phyloP scores from a whole-genome alignment of 495 filamentous ascomycete genomes.

The Lasiosphaeriaceae sp. region DNA sequence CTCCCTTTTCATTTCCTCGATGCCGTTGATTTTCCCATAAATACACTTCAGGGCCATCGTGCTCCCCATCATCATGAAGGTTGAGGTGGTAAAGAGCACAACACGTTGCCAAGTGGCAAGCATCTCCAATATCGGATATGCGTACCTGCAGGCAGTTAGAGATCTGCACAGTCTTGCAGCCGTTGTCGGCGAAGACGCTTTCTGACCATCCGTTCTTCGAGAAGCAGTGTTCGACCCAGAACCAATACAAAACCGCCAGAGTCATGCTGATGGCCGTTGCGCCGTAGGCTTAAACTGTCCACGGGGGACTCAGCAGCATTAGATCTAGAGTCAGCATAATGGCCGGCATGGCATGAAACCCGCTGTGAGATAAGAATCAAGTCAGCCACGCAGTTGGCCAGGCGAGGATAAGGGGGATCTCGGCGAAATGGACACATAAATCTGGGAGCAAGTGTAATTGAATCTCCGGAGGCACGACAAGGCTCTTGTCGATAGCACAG shows the following conservation, averaged over 20 bases:
- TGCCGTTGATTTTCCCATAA: constrained; percentile 68
- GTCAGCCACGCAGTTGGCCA: not conserved
- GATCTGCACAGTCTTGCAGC: not conserved
- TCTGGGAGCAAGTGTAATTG: constrained; percentile 52
- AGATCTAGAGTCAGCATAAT: constrained; percentile 68
- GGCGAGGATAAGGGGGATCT: not conserved
- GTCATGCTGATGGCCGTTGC: constrained; percentile 57
- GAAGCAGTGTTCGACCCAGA: constrained; percentile 82
- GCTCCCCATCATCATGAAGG: constrained; percentile 65
- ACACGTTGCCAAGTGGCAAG: constrained; percentile 59
- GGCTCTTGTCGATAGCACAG: constrained; percentile 57
- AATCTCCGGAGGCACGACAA: constrained; percentile 47
- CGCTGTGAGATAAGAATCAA: constrained; percentile 17
- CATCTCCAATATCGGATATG: constrained; percentile 76
- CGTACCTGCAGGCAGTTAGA: constrained; percentile 56
- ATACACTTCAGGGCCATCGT: constrained; percentile 63
- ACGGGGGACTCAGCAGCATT: constrained; percentile 75
- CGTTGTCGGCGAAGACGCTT: not conserved
- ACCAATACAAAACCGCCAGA: constrained; percentile 77
- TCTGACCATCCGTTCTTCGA: constrained; percentile 67
- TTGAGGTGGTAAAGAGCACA: constrained; percentile 65
- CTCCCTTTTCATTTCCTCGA: constrained; percentile 35
- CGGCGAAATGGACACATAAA: constrained; percentile 31
- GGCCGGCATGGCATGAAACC: constrained; percentile 75
- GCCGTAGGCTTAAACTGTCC: constrained; percentile 61